Evolutionary conservation across 495 filamentous ascomycete genomes (phyloP).

Genomic region (Podospora pseudopauciseta): DNA sequence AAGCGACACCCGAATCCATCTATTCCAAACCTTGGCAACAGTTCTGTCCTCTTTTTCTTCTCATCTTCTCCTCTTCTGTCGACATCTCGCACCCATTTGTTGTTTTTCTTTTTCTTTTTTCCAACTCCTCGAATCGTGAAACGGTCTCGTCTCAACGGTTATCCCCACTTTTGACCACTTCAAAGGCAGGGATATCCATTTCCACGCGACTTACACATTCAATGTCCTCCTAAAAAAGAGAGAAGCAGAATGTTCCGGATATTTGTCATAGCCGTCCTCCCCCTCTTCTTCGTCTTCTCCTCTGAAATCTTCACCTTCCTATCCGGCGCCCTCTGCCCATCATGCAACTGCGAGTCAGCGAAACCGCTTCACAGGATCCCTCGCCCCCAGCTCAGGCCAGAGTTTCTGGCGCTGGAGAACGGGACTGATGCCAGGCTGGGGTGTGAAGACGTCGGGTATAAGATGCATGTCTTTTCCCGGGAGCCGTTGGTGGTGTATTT

Average conservation of each 20-base stretch:
- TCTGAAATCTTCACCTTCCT: constrained; percentile 26
- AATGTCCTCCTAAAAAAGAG: background rate
- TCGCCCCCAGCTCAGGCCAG: constrained; percentile 40
- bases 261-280: constrained; percentile 28
- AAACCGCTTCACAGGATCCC: constrained; percentile 32
- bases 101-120: background rate
- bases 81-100: background rate
- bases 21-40: background rate
- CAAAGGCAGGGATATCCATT: background rate
- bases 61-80: background rate
- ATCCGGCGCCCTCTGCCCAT: constrained; percentile 10
- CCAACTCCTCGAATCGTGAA: background rate
- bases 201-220: background rate
- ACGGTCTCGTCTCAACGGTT: background rate
- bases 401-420: constrained; percentile 41
- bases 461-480: constrained; percentile 40
- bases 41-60: background rate
- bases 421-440: constrained; percentile 22
- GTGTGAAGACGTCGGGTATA: constrained; percentile 36
- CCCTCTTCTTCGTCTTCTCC: constrained; percentile 24
- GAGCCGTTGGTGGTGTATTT: constrained; percentile 46
- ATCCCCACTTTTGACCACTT: background rate
- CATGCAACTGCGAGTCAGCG: background rate
- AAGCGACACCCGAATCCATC: background rate
- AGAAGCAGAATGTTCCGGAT: constrained; percentile 24